Evolutionary conservation across 1,284 basidiomycete species (phyloP).

Genomic region (Bjerkandera adusta): DNA sequence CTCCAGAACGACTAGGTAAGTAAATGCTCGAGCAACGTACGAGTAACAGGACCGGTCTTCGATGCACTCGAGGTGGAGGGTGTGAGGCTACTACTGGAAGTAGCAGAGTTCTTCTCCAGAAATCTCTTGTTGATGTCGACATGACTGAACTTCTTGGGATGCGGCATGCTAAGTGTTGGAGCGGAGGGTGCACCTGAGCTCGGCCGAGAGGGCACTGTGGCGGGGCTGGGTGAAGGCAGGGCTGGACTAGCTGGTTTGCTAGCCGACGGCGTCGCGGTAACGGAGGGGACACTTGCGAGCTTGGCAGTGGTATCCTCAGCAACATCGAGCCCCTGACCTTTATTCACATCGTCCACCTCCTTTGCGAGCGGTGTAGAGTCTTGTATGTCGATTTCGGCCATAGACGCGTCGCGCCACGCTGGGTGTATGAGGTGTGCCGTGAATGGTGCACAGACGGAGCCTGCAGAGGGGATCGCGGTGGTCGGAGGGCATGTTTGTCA

Average conservation of each 20-base stretch:
- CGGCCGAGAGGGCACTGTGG: slow-evolving; percentile 22
- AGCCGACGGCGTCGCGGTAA: slow-evolving; percentile 3
- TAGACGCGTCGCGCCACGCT: slow-evolving; percentile 76
- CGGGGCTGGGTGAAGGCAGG: slow-evolving; percentile 23
- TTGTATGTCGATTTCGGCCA: slow-evolving; percentile 61
- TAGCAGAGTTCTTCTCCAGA: slow-evolving; percentile 75
- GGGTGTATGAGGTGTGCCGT: slow-evolving; percentile 16
- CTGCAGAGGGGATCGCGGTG: not conserved
- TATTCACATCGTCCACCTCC: slow-evolving; percentile 31
- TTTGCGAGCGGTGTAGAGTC: slow-evolving; percentile 42
- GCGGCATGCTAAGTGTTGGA: slow-evolving; percentile 37
- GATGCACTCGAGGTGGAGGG: slow-evolving; percentile 36
- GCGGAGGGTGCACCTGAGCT: slow-evolving; percentile 19
- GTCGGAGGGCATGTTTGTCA: not conserved
- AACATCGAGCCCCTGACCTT: slow-evolving; percentile 15
- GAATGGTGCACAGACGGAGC: not conserved
- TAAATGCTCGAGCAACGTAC: slow-evolving; percentile 38
- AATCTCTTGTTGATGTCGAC: slow-evolving; percentile 95
- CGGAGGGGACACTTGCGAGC: no score
- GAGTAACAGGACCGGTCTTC: slow-evolving; percentile 49
- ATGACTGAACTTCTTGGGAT: slow-evolving; percentile 83
- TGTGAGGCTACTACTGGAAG: slow-evolving; percentile 39
- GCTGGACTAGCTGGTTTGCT: slow-evolving; percentile 22
- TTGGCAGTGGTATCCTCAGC: no score
- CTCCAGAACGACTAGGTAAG: slow-evolving; percentile 14